Conservation (phyloP, 352 stramenopile genomes). For the Nothophytophthora sp. region DNA sequence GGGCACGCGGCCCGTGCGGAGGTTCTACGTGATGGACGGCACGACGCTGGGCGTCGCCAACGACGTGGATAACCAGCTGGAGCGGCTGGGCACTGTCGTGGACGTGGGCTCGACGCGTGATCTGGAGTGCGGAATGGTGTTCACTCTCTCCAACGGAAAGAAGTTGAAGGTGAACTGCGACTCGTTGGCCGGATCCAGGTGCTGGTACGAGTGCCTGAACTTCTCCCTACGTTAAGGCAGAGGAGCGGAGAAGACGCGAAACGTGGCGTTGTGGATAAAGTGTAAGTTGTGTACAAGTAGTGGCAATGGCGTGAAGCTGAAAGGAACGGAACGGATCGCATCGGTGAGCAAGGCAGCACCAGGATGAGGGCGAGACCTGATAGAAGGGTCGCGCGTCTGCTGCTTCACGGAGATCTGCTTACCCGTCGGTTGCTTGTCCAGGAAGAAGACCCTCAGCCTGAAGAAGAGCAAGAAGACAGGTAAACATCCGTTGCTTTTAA, state of each 20-base stretch:
- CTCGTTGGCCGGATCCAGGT: constrained; percentile 65
- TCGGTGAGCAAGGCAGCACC: background rate
- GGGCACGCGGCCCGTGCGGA: constrained; percentile 41
- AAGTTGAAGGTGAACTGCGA: constrained; percentile 74
- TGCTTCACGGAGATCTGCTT: background rate
- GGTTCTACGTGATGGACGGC: constrained; percentile 82
- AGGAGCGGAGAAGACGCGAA: no score
- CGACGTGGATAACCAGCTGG: constrained; percentile 79
- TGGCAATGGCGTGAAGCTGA: constrained; percentile 21
- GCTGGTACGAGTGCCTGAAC: constrained; percentile 78
- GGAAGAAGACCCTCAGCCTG: no score
- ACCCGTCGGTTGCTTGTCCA: no score
- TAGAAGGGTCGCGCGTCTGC: constrained; percentile 18
- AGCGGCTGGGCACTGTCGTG: constrained; percentile 62
- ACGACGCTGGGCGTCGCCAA: constrained; percentile 67
- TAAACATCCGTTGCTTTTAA: background rate
- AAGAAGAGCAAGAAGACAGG: no score
- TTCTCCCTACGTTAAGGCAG: constrained; percentile 23
- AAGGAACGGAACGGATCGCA: constrained; percentile 3
- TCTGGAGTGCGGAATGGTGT: constrained; percentile 66
- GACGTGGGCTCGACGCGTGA: constrained; percentile 67
- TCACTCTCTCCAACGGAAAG: constrained; percentile 57
- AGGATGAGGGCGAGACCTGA: constrained; percentile 7
- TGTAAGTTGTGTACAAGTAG: constrained; percentile 35
- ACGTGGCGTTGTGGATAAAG: no score